These are phyloP conservation scores for Beauveria pseudobassiana DNA, from an alignment of 2,329 filamentous ascomycete genomes.

Conservation along the genomic window DNA sequence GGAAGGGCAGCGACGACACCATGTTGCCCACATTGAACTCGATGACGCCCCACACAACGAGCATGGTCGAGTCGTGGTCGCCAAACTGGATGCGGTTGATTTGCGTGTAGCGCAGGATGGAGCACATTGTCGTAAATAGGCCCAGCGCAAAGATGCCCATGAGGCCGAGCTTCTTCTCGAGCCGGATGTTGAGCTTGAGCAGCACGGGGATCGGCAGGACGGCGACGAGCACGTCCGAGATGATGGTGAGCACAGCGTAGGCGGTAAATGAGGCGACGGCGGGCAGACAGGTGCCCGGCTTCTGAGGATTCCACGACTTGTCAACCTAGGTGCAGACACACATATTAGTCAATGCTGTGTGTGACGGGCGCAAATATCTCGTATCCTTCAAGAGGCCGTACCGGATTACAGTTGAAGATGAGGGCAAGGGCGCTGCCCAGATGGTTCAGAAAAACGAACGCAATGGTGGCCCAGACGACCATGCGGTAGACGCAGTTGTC, in stretches of 20 bases:
- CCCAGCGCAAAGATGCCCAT: conserved; percentile 45
- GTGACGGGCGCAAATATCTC: not conserved
- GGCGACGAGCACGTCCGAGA: conserved; percentile 42
- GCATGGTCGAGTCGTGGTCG: conserved; percentile 48
- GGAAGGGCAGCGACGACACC: conserved; percentile 38
- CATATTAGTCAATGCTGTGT: not conserved
- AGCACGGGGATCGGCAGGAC: conserved; percentile 43
- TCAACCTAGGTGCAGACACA: conserved; percentile 22
- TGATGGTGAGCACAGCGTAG: conserved; percentile 43
- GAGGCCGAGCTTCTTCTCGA: conserved; percentile 41
- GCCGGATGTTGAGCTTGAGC: conserved; percentile 38
- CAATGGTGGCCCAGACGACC: conserved; percentile 37
- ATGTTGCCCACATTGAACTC: conserved; percentile 50
- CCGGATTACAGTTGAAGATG: conserved; percentile 43
- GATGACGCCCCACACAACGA: conserved; percentile 49
- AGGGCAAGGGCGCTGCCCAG: conserved; percentile 41
- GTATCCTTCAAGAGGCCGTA: conserved; percentile 18
- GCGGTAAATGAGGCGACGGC: conserved; percentile 42
- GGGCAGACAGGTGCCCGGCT: conserved; percentile 36
- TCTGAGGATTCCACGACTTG: conserved; percentile 20
- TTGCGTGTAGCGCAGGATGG: conserved; percentile 43
- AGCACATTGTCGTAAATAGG: conserved; percentile 48
- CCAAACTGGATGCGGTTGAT: conserved; percentile 42
- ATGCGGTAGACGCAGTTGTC: conserved; percentile 35
- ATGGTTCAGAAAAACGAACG: conserved; percentile 37